Percentiles rank a stretch among this genome's conserved stretches.
Conservation (phyloP, 441 rosid species). For the Geranium incanum region DNA sequence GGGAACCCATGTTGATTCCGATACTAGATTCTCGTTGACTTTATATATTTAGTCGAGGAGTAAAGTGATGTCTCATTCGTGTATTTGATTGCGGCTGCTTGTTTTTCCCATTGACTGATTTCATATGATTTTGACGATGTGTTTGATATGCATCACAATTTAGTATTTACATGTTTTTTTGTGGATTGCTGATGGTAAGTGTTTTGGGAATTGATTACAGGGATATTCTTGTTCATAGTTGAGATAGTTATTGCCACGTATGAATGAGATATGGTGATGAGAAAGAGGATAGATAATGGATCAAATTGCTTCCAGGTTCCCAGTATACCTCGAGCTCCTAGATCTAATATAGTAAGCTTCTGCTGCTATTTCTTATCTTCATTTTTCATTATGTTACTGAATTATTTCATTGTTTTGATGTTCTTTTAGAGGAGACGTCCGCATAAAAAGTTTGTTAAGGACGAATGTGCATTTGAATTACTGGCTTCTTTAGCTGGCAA, state of each 20-base stretch:
- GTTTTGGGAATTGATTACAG: not conserved
- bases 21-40: not conserved
- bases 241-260: not conserved
- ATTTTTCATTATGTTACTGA: conserved; percentile 4
- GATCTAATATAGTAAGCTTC: not conserved
- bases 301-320: not conserved
- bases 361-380: not conserved
- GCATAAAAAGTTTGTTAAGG: not conserved
- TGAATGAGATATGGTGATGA: not conserved
- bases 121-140: not conserved
- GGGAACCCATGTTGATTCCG: not conserved
- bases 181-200: not conserved
- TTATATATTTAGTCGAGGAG: too few relatives aligned
- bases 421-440: conserved; percentile 3
- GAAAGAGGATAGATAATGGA: not conserved
- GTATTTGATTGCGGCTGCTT: not conserved
- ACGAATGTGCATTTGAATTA: not conserved
- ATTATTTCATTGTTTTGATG: not conserved
- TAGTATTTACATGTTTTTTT: not conserved
- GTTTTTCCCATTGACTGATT: not conserved
- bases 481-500: not conserved
- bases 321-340: not conserved
- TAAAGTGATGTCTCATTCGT: not conserved
- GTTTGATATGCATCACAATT: not conserved
- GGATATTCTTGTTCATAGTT: not conserved